phyloP scores from a whole-genome alignment of 306 rosid species.

The Prunus salicina region DNA sequence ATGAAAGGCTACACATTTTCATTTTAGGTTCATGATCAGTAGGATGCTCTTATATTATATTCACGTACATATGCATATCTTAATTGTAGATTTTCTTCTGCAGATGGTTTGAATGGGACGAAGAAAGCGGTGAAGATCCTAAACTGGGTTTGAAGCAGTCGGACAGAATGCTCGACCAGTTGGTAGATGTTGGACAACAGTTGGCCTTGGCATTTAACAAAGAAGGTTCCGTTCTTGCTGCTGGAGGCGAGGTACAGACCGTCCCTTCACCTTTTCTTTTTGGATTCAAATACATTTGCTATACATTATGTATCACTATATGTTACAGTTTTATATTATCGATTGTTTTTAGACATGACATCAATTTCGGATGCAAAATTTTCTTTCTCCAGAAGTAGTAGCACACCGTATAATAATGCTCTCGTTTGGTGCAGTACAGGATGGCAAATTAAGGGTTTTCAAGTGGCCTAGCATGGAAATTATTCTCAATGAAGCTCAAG shows the following conservation, averaged over 20 bases:
- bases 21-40: not conserved
- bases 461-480: conserved; percentile 92
- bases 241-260: conserved; percentile 77
- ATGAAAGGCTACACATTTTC: no score
- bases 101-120: conserved; percentile 76
- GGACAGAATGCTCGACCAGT: conserved; percentile 41
- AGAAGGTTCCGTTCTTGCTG: conserved; percentile 75
- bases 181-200: conserved; percentile 73
- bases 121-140: conserved; percentile 32
- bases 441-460: conserved; percentile 79
- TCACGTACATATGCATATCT: not conserved
- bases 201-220: conserved; percentile 69
- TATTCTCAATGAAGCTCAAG: conserved; percentile 52
- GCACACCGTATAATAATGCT: conserved; percentile 36
- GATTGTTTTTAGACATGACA: not conserved
- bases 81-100: conserved; percentile 6
- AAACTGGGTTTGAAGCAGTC: conserved; percentile 49
- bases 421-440: conserved; percentile 80
- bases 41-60: not conserved
- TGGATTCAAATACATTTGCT: not conserved
- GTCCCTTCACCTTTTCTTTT: conserved; percentile 23
- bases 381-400: conserved; percentile 10
- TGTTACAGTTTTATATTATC: not conserved
- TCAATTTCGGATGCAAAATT: not conserved
- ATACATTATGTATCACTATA: not conserved